Evolutionary conservation across 169 alveolate genomes (phyloP).

Genomic region (Cryptosporidium tyzzeri): DNA sequence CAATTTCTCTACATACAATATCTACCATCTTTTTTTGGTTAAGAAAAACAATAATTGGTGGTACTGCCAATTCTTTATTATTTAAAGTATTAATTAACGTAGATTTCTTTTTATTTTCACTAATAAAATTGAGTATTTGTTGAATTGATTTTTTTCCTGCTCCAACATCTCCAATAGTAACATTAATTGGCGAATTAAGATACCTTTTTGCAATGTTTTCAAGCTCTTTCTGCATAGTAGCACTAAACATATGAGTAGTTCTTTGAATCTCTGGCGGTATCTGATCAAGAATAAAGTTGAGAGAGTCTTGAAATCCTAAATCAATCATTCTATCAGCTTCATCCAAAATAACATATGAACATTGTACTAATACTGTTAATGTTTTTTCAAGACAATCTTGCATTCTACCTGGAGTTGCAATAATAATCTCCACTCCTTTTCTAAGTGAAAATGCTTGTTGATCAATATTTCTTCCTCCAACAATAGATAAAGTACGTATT

Average conservation of each 20-base stretch:
- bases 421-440: constrained; percentile 95
- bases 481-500: constrained; percentile 91
- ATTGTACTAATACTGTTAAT: constrained; percentile 91
- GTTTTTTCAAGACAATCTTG: constrained; percentile 93
- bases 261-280: constrained; percentile 89
- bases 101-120: constrained; percentile 88
- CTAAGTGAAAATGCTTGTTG: constrained; percentile 92
- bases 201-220: constrained; percentile 92
- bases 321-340: constrained; percentile 99
- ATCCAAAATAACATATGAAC: constrained; percentile 94
- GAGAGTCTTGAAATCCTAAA: constrained; percentile 96
- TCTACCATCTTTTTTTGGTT: constrained; percentile 94
- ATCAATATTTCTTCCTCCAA: constrained; percentile 96
- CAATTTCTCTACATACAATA: constrained; percentile 78
- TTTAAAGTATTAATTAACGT: constrained; percentile 80
- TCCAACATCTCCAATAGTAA: constrained; percentile 96
- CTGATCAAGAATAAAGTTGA: constrained; percentile 91
- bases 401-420: constrained; percentile 99
- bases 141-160: constrained; percentile 94
- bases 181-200: constrained; percentile 90
- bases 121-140: constrained; percentile 90
- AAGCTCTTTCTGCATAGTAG: constrained; percentile 96
- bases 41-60: constrained; percentile 95
- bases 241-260: constrained; percentile 94
- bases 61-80: constrained; percentile 80